Percentiles rank a stretch among this genome's conserved stretches.
Conservation (phyloP, 192 early-diverging fungal genomes). For the Coemansia sp. region DNA sequence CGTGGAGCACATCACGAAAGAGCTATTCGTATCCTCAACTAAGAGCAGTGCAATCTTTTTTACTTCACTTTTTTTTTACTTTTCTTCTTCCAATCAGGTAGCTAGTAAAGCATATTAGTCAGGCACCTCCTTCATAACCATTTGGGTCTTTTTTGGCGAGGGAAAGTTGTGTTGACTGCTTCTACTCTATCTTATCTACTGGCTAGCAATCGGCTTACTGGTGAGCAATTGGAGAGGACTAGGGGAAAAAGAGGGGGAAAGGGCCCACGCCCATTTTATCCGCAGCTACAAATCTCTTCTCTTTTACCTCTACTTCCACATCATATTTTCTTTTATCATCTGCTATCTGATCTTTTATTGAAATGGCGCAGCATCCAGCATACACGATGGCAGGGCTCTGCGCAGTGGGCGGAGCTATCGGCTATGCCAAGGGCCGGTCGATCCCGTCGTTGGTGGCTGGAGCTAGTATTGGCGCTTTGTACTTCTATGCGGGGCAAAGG, state of each 20-base stretch:
- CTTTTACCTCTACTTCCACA: not conserved
- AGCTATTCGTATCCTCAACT: constrained; percentile 38
- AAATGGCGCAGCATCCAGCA: constrained; percentile 46
- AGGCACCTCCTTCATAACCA: too few species aligned
- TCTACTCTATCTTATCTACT: too few species aligned
- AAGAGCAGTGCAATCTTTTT: not conserved
- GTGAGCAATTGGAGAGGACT: not conserved
- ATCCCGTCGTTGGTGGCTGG: constrained; percentile 47
- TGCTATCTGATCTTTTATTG: not conserved
- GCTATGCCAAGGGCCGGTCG: constrained; percentile 47
- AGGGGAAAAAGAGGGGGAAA: too few species aligned
- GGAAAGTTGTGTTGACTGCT: too few species aligned
- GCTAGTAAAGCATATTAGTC: too few species aligned
- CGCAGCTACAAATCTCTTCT: not conserved
- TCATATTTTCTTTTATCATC: constrained; percentile 4
- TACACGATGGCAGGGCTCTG: constrained; percentile 49
- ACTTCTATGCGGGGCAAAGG: constrained; percentile 28
- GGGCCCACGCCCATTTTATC: not conserved
- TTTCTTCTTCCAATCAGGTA: not conserved
- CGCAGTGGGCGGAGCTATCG: constrained; percentile 43
- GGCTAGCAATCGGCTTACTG: too few species aligned
- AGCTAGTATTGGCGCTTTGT: constrained; percentile 37
- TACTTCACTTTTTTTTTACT: not conserved
- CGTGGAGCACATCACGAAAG: constrained; percentile 36
- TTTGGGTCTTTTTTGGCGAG: too few species aligned